These are phyloP conservation scores for Nicotiana tomentosiformis DNA, from an alignment of 257 asterid species.

Conservation along the genomic window DNA sequence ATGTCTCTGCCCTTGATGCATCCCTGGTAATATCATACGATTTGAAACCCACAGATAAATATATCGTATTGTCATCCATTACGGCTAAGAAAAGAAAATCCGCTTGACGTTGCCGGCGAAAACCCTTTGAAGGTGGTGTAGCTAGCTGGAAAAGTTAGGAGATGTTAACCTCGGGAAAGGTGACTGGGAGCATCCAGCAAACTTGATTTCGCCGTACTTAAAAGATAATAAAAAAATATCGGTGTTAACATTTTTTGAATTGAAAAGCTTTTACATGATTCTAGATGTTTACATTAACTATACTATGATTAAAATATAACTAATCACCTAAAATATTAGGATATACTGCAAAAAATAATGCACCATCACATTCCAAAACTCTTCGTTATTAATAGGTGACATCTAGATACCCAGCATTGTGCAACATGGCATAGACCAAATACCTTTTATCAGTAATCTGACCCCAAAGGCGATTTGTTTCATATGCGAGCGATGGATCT, in stretches of 20 bases:
- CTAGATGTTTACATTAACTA: not conserved
- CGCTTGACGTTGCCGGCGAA: not conserved
- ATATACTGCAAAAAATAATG: not conserved
- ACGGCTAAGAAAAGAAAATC: not conserved
- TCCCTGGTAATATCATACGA: not conserved
- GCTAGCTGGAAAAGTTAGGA: no score
- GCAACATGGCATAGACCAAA: not conserved
- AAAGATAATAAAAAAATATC: no score
- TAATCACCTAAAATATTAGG: not conserved
- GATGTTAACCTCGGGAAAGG: no score
- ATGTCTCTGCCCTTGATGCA: not conserved
- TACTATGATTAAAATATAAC: not conserved
- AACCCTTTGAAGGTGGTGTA: no score
- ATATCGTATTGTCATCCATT: not conserved
- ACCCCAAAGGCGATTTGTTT: slow-evolving; percentile 86
- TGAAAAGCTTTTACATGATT: not conserved
- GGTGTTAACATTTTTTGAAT: no score
- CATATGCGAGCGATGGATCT: slow-evolving; percentile 84
- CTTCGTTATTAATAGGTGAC: not conserved
- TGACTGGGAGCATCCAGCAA: no score
- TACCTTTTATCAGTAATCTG: slow-evolving; percentile 92
- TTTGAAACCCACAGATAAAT: not conserved
- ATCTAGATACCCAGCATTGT: not conserved
- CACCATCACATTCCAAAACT: not conserved
- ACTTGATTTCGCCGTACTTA: no score